Percentiles rank a stretch among this genome's conserved stretches.
Evolutionary conservation across 73 alveolate genomes (phyloP).

Genomic region (Stentor roeselii): DNA sequence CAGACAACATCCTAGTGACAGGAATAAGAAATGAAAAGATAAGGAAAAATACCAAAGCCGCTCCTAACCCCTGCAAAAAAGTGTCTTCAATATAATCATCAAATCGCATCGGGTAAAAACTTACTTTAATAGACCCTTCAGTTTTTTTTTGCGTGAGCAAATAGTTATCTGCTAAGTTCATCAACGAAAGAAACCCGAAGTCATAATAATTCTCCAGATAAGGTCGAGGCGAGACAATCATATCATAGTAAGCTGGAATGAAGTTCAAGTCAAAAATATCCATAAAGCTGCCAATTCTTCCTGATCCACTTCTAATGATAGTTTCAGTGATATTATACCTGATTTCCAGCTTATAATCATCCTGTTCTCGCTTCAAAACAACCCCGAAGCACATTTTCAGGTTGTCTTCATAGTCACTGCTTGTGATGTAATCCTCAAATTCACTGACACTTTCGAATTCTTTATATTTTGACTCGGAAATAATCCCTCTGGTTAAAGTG

Average conservation of each 20-base stretch:
- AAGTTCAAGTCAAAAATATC: background rate
- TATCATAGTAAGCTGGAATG: background rate
- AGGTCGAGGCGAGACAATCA: background rate
- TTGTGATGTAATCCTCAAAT: background rate
- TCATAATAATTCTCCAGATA: background rate
- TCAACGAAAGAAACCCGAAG: background rate
- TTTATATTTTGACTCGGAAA: too few species aligned
- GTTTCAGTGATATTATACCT: background rate
- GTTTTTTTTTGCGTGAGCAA: conserved; percentile 31
- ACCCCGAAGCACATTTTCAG: background rate
- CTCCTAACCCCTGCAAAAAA: conserved; percentile 11
- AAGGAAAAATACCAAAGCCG: conserved; percentile 25
- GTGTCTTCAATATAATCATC: conserved; percentile 4
- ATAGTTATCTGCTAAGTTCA: conserved; percentile 27
- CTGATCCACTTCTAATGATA: background rate
- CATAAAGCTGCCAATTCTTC: background rate
- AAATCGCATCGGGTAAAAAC: conserved; percentile 26
- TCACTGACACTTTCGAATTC: background rate
- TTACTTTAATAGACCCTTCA: conserved; percentile 24
- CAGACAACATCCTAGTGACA: background rate
- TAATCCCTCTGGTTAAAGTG: too few species aligned
- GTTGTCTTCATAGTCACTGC: background rate
- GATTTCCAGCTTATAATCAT: background rate
- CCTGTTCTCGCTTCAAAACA: background rate
- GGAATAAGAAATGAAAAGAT: conserved; percentile 18